These are phyloP conservation scores for Fusarium veterinarium DNA, from an alignment of 2,329 filamentous ascomycete genomes.

Conservation along the genomic window DNA sequence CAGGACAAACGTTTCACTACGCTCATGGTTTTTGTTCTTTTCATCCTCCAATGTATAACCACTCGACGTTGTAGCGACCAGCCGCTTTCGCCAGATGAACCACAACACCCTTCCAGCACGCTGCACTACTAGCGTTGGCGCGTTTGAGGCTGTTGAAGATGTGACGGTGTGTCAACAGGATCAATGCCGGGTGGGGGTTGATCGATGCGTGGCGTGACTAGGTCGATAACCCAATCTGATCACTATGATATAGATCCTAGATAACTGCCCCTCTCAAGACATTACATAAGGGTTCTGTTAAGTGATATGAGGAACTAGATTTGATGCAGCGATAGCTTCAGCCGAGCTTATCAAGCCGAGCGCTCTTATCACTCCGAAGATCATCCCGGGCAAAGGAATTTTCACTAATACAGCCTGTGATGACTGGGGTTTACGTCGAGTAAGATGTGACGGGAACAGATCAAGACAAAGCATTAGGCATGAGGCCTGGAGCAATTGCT, in stretches of 20 bases:
- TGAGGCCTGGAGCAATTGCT: background rate
- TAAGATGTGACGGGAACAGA: background rate
- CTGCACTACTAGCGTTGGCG: conserved; percentile 26
- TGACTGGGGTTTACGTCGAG: background rate
- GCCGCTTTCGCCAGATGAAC: background rate
- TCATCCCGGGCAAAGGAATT: background rate
- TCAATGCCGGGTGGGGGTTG: conserved; percentile 24
- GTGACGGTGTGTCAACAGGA: conserved; percentile 8
- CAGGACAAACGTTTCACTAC: conserved; percentile 34
- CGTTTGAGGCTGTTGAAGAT: conserved; percentile 36
- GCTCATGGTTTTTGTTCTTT: conserved; percentile 9
- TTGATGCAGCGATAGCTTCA: background rate
- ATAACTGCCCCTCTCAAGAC: conserved; percentile 4
- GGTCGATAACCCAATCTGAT: conserved; percentile 1
- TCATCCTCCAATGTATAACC: conserved; percentile 11
- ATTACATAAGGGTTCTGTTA: background rate
- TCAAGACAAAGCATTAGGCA: background rate
- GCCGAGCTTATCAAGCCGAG: too few relatives aligned
- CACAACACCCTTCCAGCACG: conserved; percentile 1
- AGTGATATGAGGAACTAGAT: background rate
- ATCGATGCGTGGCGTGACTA: conserved; percentile 6
- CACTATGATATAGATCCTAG: background rate
- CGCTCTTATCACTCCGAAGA: background rate
- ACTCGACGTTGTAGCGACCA: conserved; percentile 9
- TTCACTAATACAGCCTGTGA: background rate